phyloP scores from a whole-genome alignment of 2,329 filamentous ascomycete species.

The Zasmidium citrigriseum region DNA sequence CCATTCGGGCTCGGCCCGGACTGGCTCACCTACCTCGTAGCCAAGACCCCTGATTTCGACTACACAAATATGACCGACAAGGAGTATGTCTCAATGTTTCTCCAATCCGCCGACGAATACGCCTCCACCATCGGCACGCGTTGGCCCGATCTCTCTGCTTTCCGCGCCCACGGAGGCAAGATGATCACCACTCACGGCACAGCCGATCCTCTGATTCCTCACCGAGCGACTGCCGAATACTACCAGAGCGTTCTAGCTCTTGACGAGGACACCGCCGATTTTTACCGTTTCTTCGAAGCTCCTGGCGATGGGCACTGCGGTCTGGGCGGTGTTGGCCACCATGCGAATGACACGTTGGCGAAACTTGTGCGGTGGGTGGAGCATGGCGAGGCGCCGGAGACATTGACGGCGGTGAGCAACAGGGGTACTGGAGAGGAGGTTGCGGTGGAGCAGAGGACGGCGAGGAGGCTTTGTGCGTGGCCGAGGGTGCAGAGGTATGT shows the following conservation, averaged over 20 bases:
- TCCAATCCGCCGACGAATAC: slow-evolving; percentile 32
- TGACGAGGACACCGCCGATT: slow-evolving; percentile 33
- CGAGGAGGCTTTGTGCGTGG: slow-evolving; percentile 15
- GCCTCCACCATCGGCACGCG: slow-evolving; percentile 39
- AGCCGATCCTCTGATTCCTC: slow-evolving; percentile 40
- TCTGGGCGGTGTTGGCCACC: slow-evolving; percentile 31
- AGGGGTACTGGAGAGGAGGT: background rate
- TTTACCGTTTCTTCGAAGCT: slow-evolving; percentile 42
- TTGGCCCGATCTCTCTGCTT: slow-evolving; percentile 41
- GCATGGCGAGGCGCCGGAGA: slow-evolving; percentile 29
- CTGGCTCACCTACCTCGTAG: slow-evolving; percentile 40
- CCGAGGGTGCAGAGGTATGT: slow-evolving; percentile 21
- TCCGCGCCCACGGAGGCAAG: slow-evolving; percentile 41
- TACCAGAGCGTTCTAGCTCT: slow-evolving; percentile 36
- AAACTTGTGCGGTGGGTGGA: slow-evolving; percentile 34
- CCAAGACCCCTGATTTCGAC: slow-evolving; percentile 35
- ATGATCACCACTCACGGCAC: slow-evolving; percentile 48
- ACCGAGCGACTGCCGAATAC: slow-evolving; percentile 40
- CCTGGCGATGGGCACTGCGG: slow-evolving; percentile 42
- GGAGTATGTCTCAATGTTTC: slow-evolving; percentile 26
- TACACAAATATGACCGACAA: slow-evolving; percentile 33
- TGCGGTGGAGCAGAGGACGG: background rate
- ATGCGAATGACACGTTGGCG: slow-evolving; percentile 22
- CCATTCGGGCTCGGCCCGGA: background rate
- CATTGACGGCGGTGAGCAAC: slow-evolving; percentile 8